Percentiles rank a stretch among this genome's conserved stretches.
Conservation (phyloP, 208 protist species). For the Leishmania arabica region DNA sequence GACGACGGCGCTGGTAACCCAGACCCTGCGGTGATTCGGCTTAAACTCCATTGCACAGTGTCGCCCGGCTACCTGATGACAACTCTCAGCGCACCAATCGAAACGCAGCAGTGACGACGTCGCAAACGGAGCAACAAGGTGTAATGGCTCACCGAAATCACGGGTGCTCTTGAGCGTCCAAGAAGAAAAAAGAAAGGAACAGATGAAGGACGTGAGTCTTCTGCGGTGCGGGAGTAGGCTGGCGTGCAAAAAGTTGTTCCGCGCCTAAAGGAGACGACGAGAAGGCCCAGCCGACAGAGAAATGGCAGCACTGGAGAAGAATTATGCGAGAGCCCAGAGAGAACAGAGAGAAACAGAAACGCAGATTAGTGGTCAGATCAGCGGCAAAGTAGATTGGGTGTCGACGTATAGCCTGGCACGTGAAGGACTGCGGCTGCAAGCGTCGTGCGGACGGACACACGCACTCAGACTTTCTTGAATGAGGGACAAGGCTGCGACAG, state of each 20-base stretch:
- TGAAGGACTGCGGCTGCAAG: not conserved
- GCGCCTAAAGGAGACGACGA: not conserved
- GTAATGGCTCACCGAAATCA: not conserved
- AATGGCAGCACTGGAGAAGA: not conserved
- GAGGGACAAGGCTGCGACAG: not conserved
- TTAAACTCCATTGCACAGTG: not conserved
- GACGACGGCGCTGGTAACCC: conserved; percentile 8
- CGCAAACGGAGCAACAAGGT: not conserved
- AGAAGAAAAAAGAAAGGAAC: conserved; percentile 2
- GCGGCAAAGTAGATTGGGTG: not conserved
- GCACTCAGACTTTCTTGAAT: not conserved
- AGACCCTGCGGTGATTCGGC: conserved; percentile 7
- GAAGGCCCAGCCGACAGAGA: not conserved
- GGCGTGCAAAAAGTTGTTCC: not conserved
- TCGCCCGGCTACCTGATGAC: not conserved
- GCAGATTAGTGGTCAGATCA: not conserved
- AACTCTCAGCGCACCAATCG: not conserved
- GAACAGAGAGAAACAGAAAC: not conserved
- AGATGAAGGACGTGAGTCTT: not conserved
- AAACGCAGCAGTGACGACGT: not conserved
- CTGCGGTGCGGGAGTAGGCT: not conserved
- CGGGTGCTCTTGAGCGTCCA: not conserved
- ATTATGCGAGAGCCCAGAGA: not conserved
- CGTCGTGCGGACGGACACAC: not conserved
- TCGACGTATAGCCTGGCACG: not conserved